Evolutionary conservation across 225 moss, liverwort and hornwort species (phyloP).

Genomic region (Pseudoscleropodium purum): DNA sequence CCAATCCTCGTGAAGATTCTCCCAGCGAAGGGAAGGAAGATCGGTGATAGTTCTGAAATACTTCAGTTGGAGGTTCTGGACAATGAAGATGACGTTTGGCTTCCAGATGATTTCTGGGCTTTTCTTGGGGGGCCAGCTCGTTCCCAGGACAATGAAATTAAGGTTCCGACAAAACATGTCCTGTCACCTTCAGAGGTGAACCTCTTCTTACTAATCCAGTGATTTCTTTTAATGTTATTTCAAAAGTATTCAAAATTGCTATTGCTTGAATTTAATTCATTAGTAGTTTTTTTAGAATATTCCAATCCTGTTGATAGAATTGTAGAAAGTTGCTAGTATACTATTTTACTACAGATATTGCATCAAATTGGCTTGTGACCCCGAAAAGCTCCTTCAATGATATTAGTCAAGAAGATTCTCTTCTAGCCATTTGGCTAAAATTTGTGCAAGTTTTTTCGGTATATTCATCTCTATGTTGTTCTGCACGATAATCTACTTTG

Average conservation of each 20-base stretch:
- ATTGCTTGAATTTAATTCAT: background rate
- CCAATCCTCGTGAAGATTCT: slow-evolving; percentile 26
- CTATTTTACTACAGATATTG: background rate
- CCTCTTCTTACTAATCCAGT: background rate
- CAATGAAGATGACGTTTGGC: background rate
- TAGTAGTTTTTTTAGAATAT: background rate
- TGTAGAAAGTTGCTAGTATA: background rate
- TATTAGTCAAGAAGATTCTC: background rate
- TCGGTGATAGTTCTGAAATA: slow-evolving; percentile 20
- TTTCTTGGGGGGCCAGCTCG: slow-evolving; percentile 25
- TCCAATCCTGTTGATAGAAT: background rate
- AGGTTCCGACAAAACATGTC: slow-evolving; percentile 11
- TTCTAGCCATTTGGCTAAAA: background rate
- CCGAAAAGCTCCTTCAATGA: background rate
- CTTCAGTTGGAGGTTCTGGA: slow-evolving; percentile 31
- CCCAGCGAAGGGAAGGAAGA: slow-evolving; percentile 27
- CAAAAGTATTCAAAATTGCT: background rate
- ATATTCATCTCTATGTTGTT: background rate
- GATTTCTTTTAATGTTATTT: background rate
- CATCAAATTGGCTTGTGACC: background rate
- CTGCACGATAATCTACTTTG: background rate
- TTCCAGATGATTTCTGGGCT: slow-evolving; percentile 47
- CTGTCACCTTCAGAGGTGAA: slow-evolving; percentile 43
- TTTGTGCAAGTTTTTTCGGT: too few species aligned
- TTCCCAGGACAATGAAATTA: background rate